phyloP scores from a whole-genome alignment of 257 asterid species.

The Penstemon eatonii region DNA sequence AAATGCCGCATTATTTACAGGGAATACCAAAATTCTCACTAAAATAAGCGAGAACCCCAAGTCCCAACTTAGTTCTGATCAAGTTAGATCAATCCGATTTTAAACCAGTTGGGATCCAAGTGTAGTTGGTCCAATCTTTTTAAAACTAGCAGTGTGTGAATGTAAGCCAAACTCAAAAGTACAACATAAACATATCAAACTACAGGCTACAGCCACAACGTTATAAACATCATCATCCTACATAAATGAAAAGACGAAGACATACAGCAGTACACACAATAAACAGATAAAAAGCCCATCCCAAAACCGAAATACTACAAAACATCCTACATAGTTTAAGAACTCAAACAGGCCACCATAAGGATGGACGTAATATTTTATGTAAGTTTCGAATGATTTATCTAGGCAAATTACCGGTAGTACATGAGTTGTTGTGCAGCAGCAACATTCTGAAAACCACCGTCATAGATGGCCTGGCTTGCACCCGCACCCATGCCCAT shows the following conservation, averaged over 20 bases:
- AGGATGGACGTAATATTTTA: slow-evolving; percentile 14
- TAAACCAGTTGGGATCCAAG: too few relatives aligned
- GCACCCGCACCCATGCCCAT: slow-evolving; percentile 68
- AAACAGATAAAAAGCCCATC: neutral
- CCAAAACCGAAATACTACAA: slow-evolving; percentile 22
- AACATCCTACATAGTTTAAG: slow-evolving; percentile 35
- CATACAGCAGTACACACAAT: neutral
- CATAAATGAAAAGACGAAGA: neutral
- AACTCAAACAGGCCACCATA: slow-evolving; percentile 27
- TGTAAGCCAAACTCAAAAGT: too few relatives aligned
- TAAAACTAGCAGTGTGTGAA: too few relatives aligned
- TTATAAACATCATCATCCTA: neutral
- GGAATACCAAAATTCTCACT: too few relatives aligned
- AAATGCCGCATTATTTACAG: too few relatives aligned
- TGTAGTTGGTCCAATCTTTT: too few relatives aligned
- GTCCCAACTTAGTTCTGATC: too few relatives aligned
- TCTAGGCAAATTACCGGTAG: slow-evolving; percentile 5
- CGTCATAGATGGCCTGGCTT: slow-evolving; percentile 94
- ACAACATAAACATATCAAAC: too few relatives aligned
- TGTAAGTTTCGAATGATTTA: neutral
- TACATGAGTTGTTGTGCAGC: slow-evolving; percentile 94
- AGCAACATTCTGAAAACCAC: slow-evolving; percentile 78
- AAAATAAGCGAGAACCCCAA: too few relatives aligned
- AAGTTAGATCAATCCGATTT: too few relatives aligned
- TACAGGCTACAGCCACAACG: too few relatives aligned